These are phyloP conservation scores for Ganoderma lingzhi DNA, from an alignment of 1,284 basidiomycete species.

Conservation along the genomic window DNA sequence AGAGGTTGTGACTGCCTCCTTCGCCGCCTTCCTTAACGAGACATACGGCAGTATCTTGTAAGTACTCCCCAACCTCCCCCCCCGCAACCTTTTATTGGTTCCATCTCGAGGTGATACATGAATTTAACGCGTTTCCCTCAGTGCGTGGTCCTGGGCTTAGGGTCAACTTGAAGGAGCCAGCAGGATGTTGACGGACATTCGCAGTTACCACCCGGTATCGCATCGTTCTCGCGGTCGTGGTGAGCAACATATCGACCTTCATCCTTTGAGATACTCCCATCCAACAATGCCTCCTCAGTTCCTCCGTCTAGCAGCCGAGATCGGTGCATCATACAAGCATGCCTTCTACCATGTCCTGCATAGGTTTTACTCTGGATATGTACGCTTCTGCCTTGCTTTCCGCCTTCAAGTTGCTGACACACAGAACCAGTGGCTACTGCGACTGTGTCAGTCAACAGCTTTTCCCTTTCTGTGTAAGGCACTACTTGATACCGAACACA, in stretches of 20 bases:
- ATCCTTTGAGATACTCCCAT: neutral
- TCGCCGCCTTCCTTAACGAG: constrained; percentile 10
- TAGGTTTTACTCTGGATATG: neutral
- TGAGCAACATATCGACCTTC: neutral
- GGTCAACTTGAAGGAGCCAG: too few relatives aligned
- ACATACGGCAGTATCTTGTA: constrained; percentile 18
- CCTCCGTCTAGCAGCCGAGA: neutral
- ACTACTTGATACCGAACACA: neutral
- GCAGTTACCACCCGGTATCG: constrained; percentile 8
- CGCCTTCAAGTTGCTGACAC: neutral
- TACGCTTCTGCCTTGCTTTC: neutral
- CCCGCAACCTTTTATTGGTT: too few relatives aligned
- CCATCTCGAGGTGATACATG: too few relatives aligned
- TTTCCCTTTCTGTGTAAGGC: neutral
- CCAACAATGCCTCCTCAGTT: neutral
- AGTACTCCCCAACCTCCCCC: neutral
- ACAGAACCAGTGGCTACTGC: neutral
- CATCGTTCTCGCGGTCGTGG: constrained; percentile 8
- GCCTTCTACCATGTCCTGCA: neutral
- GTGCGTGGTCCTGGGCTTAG: neutral
- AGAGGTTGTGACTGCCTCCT: constrained; percentile 1
- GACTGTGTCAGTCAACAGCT: neutral
- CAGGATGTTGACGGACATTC: neutral
- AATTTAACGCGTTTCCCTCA: constrained; percentile 11
- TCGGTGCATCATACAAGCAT: neutral